phyloP scores from a whole-genome alignment of 2,329 filamentous ascomycete genomes.

The Fusarium nisikadoi region DNA sequence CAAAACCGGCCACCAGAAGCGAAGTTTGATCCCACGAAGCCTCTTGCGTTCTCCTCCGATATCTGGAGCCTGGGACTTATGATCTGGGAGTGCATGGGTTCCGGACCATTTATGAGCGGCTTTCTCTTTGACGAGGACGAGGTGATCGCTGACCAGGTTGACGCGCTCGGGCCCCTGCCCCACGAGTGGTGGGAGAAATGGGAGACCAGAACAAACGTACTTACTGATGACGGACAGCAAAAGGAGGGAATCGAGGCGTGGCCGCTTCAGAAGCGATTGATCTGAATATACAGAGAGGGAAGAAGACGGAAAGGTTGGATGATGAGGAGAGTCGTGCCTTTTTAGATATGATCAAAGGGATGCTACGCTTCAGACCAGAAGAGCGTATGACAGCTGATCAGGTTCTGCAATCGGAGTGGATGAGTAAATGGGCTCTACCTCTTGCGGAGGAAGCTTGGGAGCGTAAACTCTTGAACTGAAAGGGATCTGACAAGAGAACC shows the following conservation, averaged over 20 bases:
- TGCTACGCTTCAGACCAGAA: background rate
- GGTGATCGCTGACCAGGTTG: background rate
- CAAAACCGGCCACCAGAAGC: background rate
- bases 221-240: background rate
- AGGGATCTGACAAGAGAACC: background rate
- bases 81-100: accelerated
- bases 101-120: accelerated
- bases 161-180: accelerated
- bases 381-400: background rate
- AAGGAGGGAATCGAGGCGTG: background rate
- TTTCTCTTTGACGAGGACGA: accelerated
- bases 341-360: background rate
- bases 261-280: background rate
- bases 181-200: accelerated
- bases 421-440: background rate
- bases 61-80: background rate
- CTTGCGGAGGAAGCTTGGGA: background rate
- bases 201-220: background rate
- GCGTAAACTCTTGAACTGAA: background rate
- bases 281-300: background rate
- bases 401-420: background rate
- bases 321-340: accelerated
- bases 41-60: accelerated
- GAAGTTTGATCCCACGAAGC: accelerated
- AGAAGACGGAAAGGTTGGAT: background rate